Conservation (phyloP, 805 yeast genomes). For the Kodamaea jinghongensis region DNA sequence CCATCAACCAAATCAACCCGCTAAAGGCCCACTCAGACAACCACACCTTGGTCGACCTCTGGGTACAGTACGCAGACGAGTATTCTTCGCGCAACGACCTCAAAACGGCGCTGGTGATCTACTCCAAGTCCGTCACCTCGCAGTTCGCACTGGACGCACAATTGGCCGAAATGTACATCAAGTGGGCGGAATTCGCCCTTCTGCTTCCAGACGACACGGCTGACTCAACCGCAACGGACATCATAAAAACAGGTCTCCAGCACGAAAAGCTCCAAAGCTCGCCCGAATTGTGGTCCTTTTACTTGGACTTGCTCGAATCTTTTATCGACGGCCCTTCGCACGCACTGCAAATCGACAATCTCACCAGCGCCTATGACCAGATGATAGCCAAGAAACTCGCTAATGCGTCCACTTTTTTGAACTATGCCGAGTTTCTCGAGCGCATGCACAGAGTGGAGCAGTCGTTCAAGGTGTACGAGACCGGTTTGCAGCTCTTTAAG, state of each 20-base stretch:
- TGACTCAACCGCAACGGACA: conserved; percentile 37
- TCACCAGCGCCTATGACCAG: conserved; percentile 24
- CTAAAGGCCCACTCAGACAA: conserved; percentile 30
- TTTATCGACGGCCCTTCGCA: conserved; percentile 39
- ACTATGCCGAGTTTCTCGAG: conserved; percentile 62
- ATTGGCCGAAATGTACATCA: conserved; percentile 64
- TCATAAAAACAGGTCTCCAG: neutral
- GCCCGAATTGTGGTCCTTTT: conserved; percentile 72
- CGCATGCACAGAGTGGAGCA: conserved; percentile 45
- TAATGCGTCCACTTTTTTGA: conserved; percentile 62
- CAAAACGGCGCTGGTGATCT: conserved; percentile 59
- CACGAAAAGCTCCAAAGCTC: conserved; percentile 26
- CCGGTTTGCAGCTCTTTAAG: conserved; percentile 59
- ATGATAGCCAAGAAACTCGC: conserved; percentile 54
- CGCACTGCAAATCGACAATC: conserved; percentile 15
- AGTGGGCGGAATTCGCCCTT: conserved; percentile 71
- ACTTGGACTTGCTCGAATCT: conserved; percentile 67
- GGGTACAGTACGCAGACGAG: conserved; percentile 67
- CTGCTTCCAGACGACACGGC: conserved; percentile 19
- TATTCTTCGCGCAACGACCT: conserved; percentile 57
- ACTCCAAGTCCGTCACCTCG: conserved; percentile 64
- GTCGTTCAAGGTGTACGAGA: conserved; percentile 62
- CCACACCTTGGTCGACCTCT: conserved; percentile 52
- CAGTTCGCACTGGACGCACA: conserved; percentile 65
- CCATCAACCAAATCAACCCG: conserved; percentile 66